Evolutionary conservation across 1,284 basidiomycete species (phyloP).

Genomic region (Marasmius fiardii): DNA sequence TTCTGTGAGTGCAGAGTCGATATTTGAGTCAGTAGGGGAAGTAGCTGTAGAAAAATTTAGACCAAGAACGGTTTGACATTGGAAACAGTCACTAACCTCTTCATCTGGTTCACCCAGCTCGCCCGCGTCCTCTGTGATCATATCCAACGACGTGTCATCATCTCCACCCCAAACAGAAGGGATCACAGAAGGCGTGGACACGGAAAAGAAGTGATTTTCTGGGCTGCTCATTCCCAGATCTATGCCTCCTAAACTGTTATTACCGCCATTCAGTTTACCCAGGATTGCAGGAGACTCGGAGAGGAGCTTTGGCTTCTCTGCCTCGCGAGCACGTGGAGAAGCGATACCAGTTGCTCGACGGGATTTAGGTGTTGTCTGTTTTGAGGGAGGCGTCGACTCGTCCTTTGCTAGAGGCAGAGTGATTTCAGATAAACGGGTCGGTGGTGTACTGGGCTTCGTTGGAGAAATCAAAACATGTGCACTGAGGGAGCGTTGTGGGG

Average conservation of each 20-base stretch:
- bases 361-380: not conserved
- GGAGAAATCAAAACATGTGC: not conserved
- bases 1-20: constrained; percentile 24
- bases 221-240: constrained; percentile 1
- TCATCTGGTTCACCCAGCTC: constrained; percentile 4
- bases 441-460: not conserved
- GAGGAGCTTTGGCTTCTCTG: not conserved
- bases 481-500: not conserved
- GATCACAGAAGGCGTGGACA: not conserved
- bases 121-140: constrained; percentile 2
- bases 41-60: not conserved
- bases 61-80: too few species aligned
- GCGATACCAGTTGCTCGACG: not conserved
- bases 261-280: not conserved
- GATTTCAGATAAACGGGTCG: not conserved
- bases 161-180: constrained; percentile 1
- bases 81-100: not conserved
- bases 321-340: not conserved
- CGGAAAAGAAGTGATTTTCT: constrained; percentile 2
- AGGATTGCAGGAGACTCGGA: not conserved
- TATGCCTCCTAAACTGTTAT: not conserved
- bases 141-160: constrained; percentile 1
- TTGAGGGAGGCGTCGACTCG: not conserved
- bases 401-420: not conserved
- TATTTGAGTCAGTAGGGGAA: constrained; percentile 12